A percentile compares a stretch with the other conserved stretches of the same genome.
Conservation (phyloP, 805 yeast genomes). For the Hanseniaspora vineae region DNA sequence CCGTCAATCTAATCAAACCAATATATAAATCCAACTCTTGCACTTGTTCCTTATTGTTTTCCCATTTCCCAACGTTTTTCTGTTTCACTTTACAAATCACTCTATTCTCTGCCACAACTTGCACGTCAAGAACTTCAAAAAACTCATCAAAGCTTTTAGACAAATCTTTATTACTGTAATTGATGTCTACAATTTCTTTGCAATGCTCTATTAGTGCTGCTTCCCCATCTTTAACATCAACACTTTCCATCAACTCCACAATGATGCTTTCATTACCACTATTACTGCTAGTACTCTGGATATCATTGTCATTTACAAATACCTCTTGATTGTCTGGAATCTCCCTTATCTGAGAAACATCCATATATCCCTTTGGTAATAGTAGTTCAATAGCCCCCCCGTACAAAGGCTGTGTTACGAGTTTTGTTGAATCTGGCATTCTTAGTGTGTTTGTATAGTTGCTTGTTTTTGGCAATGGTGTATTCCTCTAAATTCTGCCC, state of each 20-base stretch:
- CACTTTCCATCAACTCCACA: slow-evolving; percentile 49
- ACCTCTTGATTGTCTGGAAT: slow-evolving; percentile 95
- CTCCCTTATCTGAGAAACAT: slow-evolving; percentile 68
- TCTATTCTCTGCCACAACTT: background rate
- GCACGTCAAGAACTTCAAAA: background rate
- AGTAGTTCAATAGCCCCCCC: slow-evolving; percentile 69
- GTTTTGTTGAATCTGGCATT: background rate
- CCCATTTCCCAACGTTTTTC: slow-evolving; percentile 8
- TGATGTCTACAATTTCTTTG: slow-evolving; percentile 33
- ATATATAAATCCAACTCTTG: slow-evolving; percentile 30
- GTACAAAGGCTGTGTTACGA: slow-evolving; percentile 31
- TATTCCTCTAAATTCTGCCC: no score
- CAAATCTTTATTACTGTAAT: background rate
- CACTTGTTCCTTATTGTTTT: slow-evolving; percentile 6
- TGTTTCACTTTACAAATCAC: slow-evolving; percentile 33
- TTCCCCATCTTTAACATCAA: slow-evolving; percentile 25
- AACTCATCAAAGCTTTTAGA: background rate
- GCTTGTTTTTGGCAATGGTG: background rate
- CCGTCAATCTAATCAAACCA: slow-evolving; percentile 41
- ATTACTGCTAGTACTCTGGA: slow-evolving; percentile 20
- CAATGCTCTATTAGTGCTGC: slow-evolving; percentile 41
- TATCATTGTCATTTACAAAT: slow-evolving; percentile 37
- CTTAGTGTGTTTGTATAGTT: background rate
- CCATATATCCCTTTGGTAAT: slow-evolving; percentile 50
- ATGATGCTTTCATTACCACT: slow-evolving; percentile 39